These are phyloP conservation scores for Durio zibethinus DNA, from an alignment of 345 rosid species.

Conservation along the genomic window DNA sequence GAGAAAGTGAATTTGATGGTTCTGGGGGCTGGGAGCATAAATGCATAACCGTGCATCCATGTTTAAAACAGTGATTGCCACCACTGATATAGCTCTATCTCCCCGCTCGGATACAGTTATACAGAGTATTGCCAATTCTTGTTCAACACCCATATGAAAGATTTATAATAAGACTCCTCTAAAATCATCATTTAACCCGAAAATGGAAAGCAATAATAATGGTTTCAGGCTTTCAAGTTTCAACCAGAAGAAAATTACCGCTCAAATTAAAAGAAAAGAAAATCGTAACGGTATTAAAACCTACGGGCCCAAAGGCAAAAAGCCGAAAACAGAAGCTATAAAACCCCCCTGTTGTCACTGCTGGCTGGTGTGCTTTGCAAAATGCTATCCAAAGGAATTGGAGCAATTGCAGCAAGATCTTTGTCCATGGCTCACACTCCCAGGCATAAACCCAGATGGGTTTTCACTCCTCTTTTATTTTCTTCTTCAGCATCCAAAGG, in stretches of 20 bases:
- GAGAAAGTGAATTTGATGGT: neutral
- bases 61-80: neutral
- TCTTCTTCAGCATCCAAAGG: conserved; percentile 30
- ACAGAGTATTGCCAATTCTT: neutral
- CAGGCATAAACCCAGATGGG: conserved; percentile 31
- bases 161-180: conserved; percentile 11
- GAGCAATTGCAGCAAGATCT: conserved; percentile 29
- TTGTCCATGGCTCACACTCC: conserved; percentile 28
- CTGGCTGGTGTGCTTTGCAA: too few relatives aligned
- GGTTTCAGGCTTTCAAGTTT: too few relatives aligned
- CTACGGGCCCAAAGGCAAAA: neutral
- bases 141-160: neutral
- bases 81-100: neutral
- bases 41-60: neutral
- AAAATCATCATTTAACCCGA: too few relatives aligned
- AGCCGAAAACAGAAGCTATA: neutral
- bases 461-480: conserved; percentile 31
- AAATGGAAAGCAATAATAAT: too few relatives aligned
- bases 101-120: neutral
- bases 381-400: conserved; percentile 8
- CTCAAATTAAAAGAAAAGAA: too few relatives aligned
- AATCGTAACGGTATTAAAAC: neutral
- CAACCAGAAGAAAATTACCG: too few relatives aligned
- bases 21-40: neutral
- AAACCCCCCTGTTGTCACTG: neutral